Evolutionary conservation across 78 protist species (phyloP), one percentile per base, ranked within the genome.

Genomic region (Monocercomonoides exilis): DNA sequence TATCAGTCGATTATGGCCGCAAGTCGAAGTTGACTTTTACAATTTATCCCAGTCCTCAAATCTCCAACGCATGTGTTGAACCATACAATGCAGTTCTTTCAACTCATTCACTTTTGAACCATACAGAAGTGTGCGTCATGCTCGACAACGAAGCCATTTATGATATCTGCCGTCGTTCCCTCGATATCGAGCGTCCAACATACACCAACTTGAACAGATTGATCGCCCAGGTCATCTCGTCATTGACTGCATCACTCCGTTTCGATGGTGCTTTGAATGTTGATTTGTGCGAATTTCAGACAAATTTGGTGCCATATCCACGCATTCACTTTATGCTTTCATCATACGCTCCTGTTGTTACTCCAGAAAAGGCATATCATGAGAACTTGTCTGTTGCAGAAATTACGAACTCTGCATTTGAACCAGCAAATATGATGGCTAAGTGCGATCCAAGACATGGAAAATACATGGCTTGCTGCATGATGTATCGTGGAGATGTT

Each of bases 401-500:
- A 29, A 87, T 87, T 29, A 87, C 88, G 32, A 87, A 85, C 34
- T 81, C 88, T 43, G 88, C 42, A 29, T 87, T 87, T 80, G 88
- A 86, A 29, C 45, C 86, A 43, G 86, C 77, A 43, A 81, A 32
- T 29, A 87, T 87, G 87, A 81, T 87, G 88, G 89, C 89, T 29
- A 87, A 86, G 34, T 87, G 88, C 34, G 88, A 87, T 29, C 88
- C 88, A 96, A 97, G 98, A 96, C n/a, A n/a, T n/a, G n/a, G n/a
- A n/a, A n/a, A n/a, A n/a, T n/a, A n/a, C n/a, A n/a, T n/a, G n/a
- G n/a, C 99, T 21, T 92, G 96, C 94, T 96, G 98, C 94, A 84
- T 96, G 81, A 92, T 96, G 92, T 98, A 96, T 94, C 97, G 99
- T 35, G 99, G 99, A 45, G 98, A 95, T 88, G 97, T 98, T 41